Conservation (phyloP, 768 basidiomycete species). For the Russula griseocarnosa region DNA sequence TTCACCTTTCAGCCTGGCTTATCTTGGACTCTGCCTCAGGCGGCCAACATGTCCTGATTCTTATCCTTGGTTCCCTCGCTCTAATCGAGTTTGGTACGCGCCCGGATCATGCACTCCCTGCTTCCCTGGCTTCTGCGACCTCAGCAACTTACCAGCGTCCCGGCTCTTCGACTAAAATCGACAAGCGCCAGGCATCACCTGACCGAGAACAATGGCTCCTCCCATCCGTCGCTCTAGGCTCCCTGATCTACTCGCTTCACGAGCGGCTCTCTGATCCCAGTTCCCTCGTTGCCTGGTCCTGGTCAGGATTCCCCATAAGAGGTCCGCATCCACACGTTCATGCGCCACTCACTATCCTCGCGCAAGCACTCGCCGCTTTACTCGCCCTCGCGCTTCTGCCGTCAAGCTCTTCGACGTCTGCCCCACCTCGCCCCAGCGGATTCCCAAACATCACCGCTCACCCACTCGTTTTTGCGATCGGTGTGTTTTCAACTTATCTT, state of each 20-base stretch:
- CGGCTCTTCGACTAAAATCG: background rate
- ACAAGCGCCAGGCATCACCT: background rate
- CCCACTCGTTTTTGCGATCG: slow-evolving; percentile 53
- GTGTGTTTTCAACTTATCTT: slow-evolving; percentile 48
- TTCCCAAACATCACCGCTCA: slow-evolving; percentile 36
- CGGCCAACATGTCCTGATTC: slow-evolving; percentile 65
- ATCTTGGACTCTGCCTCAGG: slow-evolving; percentile 62
- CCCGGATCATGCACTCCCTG: slow-evolving; percentile 31
- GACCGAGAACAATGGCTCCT: slow-evolving; percentile 36
- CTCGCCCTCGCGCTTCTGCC: slow-evolving; percentile 38
- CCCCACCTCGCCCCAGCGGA: background rate
- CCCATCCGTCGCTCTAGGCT: slow-evolving; percentile 56
- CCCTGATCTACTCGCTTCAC: slow-evolving; percentile 67
- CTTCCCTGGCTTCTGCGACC: slow-evolving; percentile 9
- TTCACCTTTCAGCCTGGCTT: slow-evolving; percentile 62
- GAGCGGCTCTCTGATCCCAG: slow-evolving; percentile 70
- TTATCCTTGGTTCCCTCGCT: slow-evolving; percentile 54
- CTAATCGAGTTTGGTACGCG: slow-evolving; percentile 53
- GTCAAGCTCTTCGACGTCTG: background rate
- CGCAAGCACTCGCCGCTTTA: slow-evolving; percentile 55
- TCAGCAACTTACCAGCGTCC: background rate
- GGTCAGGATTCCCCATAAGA: slow-evolving; percentile 76
- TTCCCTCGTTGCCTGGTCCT: slow-evolving; percentile 81
- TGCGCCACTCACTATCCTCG: slow-evolving; percentile 61
- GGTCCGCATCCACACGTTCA: slow-evolving; percentile 74